Evolutionary conservation across 2,329 filamentous ascomycete species (phyloP), one percentile per base, ranked within the genome.

Genomic region (Parasarocladium wereldwijsianum): DNA sequence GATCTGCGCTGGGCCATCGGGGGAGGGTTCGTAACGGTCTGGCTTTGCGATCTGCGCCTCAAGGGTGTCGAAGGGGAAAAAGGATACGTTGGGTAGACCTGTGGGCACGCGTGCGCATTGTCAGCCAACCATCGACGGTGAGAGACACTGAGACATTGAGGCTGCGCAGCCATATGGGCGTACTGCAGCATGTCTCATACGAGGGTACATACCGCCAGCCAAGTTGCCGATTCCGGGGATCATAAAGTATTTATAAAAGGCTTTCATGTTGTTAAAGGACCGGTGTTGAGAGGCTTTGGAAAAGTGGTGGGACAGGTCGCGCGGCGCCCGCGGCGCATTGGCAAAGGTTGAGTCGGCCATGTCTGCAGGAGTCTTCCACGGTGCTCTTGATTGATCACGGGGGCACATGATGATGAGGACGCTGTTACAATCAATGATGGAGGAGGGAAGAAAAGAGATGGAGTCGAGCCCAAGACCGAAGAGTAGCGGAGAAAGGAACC

Each of bases 41-140:
- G 83, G 76, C 37, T 70, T 68, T 18, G 83, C 82, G 36, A 78
- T 71, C 39, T 78, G 74, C 23, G 85, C 82, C 54, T 93, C 83
- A 38, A 94, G 71, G 1, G 84, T 90, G 44, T 94, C 85, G 53
- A 80, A 93, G 7, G 86, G 86, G 46, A 94, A 94, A 56, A 83
- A 83, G 34, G 68, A 67, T 22, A 76, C 63, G 51, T 90, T 77
- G 11, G 86, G 86, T 14, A 93, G 68, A 36, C 83, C 82, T 86
- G 38, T 3, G 17, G 13, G 18, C 8, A 15, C 17, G 13, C 9
- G 13, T 24, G n/a, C n/a, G n/a, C n/a, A n/a, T 24, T 30, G 18
- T 21, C 22, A 30, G 10, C 8, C 18, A 12, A 17, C 17, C 9
- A 12, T 18, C 15, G 18, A 9, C 30, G 4, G 21, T n/a, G n/a